Conservation (phyloP, 1,139 yeast genomes). For the Suhomyces terraborum region DNA sequence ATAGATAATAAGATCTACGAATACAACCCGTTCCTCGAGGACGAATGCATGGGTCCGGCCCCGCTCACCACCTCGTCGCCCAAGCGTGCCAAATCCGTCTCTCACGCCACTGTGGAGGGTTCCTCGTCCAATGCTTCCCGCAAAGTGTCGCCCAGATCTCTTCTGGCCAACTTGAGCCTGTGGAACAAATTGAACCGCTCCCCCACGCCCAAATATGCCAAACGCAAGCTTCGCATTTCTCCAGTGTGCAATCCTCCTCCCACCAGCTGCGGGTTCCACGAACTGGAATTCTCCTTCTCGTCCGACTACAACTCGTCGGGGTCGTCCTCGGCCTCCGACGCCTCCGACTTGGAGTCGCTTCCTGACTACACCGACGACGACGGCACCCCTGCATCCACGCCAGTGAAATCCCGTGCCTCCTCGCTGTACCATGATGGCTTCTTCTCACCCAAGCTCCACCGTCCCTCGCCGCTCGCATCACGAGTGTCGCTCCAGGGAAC, state of each 20-base stretch:
- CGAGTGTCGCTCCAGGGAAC: no score
- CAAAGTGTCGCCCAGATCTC: constrained; percentile 11
- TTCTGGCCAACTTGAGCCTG: constrained; percentile 10
- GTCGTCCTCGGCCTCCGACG: constrained; percentile 11
- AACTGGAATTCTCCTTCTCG: constrained; percentile 23
- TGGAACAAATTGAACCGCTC: constrained; percentile 11
- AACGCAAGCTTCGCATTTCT: constrained; percentile 15
- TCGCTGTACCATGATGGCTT: background rate
- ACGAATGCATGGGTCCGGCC: constrained; percentile 6
- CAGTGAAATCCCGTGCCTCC: constrained; percentile 17
- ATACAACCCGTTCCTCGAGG: constrained; percentile 19
- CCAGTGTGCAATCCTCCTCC: constrained; percentile 4
- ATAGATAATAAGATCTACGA: constrained; percentile 29
- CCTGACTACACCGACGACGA: constrained; percentile 42
- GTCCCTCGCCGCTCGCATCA: background rate
- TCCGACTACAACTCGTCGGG: constrained; percentile 12
- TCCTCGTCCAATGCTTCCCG: constrained; percentile 3
- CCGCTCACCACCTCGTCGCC: constrained; percentile 11
- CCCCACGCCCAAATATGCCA: constrained; percentile 15
- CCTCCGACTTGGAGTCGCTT: constrained; percentile 39
- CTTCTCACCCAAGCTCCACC: background rate
- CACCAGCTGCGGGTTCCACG: constrained; percentile 5
- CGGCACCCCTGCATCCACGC: constrained; percentile 32
- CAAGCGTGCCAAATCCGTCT: constrained; percentile 14
- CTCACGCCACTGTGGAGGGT: no score